Conservation (phyloP, 2,329 filamentous ascomycete genomes). For the Trichoderma polysporum region DNA sequence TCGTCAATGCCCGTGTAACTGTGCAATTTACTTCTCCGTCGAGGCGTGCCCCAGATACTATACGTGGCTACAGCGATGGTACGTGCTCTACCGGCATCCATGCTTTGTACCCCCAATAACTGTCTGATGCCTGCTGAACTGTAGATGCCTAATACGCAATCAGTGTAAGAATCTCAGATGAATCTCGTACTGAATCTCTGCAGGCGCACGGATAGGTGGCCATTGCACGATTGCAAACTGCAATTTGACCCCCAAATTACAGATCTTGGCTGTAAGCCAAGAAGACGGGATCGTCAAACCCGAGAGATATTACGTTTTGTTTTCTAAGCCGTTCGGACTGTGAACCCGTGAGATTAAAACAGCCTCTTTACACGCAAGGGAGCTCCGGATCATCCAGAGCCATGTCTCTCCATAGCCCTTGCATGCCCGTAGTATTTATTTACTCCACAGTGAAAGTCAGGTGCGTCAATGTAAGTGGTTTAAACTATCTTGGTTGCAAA, state of each 20-base stretch:
- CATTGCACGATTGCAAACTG: not conserved
- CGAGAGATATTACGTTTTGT: not conserved
- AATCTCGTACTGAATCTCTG: not conserved
- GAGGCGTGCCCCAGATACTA: not conserved
- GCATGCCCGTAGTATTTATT: not conserved
- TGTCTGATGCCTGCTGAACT: not conserved
- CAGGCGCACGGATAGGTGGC: not conserved
- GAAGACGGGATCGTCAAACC: too few relatives aligned
- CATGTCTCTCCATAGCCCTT: not conserved
- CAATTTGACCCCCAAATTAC: too few relatives aligned
- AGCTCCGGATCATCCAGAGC: not conserved
- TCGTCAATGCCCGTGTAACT: not conserved
- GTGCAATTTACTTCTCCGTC: not conserved
- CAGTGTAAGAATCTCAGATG: not conserved
- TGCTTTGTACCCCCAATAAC: not conserved
- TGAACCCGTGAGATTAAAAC: not conserved
- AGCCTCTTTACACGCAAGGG: not conserved
- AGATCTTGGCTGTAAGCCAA: too few relatives aligned
- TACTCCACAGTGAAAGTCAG: not conserved
- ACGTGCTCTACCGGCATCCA: not conserved
- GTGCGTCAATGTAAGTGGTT: not conserved
- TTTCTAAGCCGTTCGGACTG: not conserved
- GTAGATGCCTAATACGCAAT: not conserved
- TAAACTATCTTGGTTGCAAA: not conserved
- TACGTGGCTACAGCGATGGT: not conserved